Conservation (phyloP, 148 eudicot species). For the Oxyria digyna region DNA sequence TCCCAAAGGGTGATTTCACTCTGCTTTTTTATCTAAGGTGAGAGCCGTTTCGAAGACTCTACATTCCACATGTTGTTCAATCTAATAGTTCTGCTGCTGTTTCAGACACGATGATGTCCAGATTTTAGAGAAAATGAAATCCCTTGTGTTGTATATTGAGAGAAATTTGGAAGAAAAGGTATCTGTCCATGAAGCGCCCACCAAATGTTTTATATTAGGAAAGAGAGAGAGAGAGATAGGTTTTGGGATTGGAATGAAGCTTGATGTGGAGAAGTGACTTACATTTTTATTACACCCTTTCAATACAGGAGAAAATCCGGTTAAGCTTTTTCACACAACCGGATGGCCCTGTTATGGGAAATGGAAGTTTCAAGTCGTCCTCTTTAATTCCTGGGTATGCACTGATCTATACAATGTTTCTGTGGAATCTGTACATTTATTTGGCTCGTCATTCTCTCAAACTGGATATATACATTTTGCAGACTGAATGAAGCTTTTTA, state of each 20-base stretch:
- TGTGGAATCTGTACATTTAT: background rate
- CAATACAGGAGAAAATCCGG: conserved; percentile 55
- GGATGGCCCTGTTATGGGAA: conserved; percentile 79
- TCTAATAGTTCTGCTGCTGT: conserved; percentile 9
- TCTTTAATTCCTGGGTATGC: conserved; percentile 76
- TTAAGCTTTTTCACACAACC: conserved; percentile 84
- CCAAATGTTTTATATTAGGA: background rate
- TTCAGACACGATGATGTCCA: conserved; percentile 92
- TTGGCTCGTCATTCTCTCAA: background rate
- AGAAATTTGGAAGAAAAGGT: conserved; percentile 86
- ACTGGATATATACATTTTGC: conserved; percentile 12
- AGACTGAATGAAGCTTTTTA: conserved; percentile 91
- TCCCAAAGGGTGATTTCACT: conserved; percentile 87
- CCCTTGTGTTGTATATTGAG: conserved; percentile 74
- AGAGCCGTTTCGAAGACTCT: background rate
- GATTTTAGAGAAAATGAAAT: conserved; percentile 83
- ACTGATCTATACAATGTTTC: conserved; percentile 2
- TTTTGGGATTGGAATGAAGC: background rate
- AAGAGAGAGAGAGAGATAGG: background rate
- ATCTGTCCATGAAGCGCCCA: background rate
- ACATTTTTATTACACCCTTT: background rate
- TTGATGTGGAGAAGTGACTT: background rate
- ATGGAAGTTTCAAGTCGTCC: conserved; percentile 68
- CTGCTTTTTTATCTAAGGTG: conserved; percentile 78
- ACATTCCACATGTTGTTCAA: background rate